Percentiles rank a stretch among this genome's conserved stretches.
Evolutionary conservation across 2,329 filamentous ascomycete species (phyloP).

Genomic region (Chalaropsis thielavioides): DNA sequence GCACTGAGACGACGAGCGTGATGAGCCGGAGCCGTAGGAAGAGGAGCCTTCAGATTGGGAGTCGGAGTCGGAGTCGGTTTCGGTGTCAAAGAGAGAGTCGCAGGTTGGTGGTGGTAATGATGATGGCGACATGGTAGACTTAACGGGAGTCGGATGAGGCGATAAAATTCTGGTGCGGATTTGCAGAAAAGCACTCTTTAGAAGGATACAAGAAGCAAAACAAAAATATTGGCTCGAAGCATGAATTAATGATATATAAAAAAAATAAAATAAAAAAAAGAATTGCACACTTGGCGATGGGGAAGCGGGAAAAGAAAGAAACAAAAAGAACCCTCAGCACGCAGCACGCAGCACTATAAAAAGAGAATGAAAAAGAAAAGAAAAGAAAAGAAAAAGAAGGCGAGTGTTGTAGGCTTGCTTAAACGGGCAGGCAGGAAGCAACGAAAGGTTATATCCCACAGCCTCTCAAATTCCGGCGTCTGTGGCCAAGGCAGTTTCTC

Average conservation of each 20-base stretch:
- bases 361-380: background rate
- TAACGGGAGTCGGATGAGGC: background rate
- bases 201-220: background rate
- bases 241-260: background rate
- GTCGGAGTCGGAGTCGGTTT: conserved; percentile 19
- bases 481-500: background rate
- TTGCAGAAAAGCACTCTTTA: background rate
- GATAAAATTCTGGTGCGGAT: background rate
- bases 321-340: background rate
- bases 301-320: background rate
- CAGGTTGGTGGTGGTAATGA: background rate
- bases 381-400: background rate
- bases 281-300: background rate
- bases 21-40: conserved; percentile 5
- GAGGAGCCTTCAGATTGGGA: conserved; percentile 22
- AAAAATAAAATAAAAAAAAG: background rate
- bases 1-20: background rate
- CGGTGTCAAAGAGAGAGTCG: background rate
- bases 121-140: background rate
- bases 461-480: background rate
- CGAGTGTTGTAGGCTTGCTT: background rate
- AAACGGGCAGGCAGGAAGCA: background rate
- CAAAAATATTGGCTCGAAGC: background rate
- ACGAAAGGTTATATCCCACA: background rate
- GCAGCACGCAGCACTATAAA: background rate